phyloP scores from a whole-genome alignment of 345 rosid species.

The Eucalyptus rudis region DNA sequence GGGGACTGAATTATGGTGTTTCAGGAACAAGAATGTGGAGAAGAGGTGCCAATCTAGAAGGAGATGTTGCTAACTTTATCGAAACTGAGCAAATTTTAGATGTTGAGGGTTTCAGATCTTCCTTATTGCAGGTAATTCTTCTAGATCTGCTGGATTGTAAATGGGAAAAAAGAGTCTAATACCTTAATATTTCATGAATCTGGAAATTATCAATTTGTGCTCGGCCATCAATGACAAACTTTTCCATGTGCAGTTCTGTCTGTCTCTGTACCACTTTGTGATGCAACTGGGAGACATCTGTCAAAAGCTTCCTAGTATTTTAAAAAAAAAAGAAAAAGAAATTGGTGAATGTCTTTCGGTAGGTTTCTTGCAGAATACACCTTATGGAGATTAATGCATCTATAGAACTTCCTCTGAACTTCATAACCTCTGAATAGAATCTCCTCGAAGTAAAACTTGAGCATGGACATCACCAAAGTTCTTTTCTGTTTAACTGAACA shows the following conservation, averaged over 20 bases:
- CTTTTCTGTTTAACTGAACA: background rate
- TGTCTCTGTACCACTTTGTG: background rate
- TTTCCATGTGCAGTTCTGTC: background rate
- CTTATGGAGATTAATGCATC: background rate
- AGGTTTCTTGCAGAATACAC: background rate
- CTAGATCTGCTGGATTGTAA: background rate
- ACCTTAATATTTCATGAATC: background rate
- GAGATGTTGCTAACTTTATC: constrained; percentile 87
- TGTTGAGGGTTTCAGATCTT: constrained; percentile 53
- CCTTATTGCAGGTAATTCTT: constrained; percentile 66
- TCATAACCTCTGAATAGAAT: background rate
- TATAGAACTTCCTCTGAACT: background rate
- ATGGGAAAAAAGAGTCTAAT: background rate
- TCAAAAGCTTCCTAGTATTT: background rate
- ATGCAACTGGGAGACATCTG: background rate
- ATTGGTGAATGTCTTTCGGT: background rate
- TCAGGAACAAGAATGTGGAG: constrained; percentile 99
- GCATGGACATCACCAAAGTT: background rate
- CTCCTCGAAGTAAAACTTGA: background rate
- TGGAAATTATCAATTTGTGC: background rate
- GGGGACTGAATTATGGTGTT: background rate
- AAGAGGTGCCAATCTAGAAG: constrained; percentile 96
- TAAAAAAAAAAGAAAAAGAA: background rate
- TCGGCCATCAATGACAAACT: background rate
- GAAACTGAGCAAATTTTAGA: constrained; percentile 90